phyloP scores from a whole-genome alignment of 768 basidiomycete genomes.

The Coprinopsis marcescibilis region DNA sequence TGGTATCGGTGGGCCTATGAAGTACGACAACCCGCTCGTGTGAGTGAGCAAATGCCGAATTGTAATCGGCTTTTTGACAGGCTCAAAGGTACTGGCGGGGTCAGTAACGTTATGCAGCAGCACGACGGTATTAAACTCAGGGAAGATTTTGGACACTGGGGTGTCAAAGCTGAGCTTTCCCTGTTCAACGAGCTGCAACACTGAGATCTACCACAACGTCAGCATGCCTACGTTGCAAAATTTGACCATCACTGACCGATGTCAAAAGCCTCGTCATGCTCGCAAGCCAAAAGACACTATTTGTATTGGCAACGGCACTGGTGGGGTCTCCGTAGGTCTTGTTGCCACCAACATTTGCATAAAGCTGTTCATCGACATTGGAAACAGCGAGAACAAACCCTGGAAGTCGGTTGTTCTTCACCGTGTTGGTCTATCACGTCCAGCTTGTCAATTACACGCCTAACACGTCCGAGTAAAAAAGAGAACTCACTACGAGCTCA shows the following conservation, averaged over 20 bases:
- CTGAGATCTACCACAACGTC: slow-evolving; percentile 22
- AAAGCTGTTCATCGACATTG: slow-evolving; percentile 19
- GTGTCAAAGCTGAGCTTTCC: slow-evolving; percentile 26
- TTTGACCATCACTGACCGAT: slow-evolving; percentile 17
- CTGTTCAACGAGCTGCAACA: slow-evolving; percentile 29
- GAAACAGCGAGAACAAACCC: slow-evolving; percentile 22
- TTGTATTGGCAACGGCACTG: slow-evolving; percentile 17
- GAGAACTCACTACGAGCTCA: too few species aligned
- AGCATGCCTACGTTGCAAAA: too few species aligned
- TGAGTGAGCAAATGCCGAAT: slow-evolving; percentile 23
- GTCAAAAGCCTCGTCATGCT: slow-evolving; percentile 27
- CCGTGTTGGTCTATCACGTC: too few species aligned
- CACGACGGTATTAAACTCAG: slow-evolving; percentile 25
- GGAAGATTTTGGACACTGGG: slow-evolving; percentile 21
- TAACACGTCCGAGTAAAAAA: too few species aligned
- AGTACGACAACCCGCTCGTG: slow-evolving; percentile 24
- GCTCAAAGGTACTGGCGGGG: slow-evolving; percentile 10
- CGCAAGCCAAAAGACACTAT: slow-evolving; percentile 27
- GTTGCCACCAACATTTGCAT: slow-evolving; percentile 19
- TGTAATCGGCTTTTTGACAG: slow-evolving; percentile 17
- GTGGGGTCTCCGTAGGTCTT: slow-evolving; percentile 21
- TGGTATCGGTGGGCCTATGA: background rate
- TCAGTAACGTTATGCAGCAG: slow-evolving; percentile 16
- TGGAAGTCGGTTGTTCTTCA: slow-evolving; percentile 17
- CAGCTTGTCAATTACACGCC: too few species aligned